phyloP scores from a whole-genome alignment of 2,329 filamentous ascomycete species.

The Thielaviopsis cerberus region DNA sequence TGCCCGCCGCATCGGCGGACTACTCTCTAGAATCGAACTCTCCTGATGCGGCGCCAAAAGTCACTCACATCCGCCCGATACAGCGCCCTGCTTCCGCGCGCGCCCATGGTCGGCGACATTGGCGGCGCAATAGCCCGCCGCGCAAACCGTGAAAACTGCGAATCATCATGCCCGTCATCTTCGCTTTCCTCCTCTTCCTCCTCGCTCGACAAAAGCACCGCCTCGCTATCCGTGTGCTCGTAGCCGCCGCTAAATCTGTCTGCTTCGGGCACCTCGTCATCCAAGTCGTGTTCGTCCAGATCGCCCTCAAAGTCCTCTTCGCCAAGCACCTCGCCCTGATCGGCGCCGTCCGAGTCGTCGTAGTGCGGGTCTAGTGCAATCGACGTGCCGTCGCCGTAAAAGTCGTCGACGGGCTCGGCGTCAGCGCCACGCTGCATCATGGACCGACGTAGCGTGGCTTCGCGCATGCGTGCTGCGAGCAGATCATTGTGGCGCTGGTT shows the following conservation, averaged over 20 bases:
- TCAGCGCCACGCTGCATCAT: conserved; percentile 10
- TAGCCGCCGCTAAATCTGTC: conserved; percentile 37
- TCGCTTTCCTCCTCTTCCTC: conserved; percentile 41
- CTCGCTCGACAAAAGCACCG: conserved; percentile 28
- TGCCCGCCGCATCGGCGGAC: conserved; percentile 20
- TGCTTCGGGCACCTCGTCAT: conserved; percentile 51
- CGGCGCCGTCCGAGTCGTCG: conserved; percentile 1
- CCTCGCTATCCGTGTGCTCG: conserved; percentile 63
- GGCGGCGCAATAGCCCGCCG: conserved; percentile 17
- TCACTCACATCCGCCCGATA: conserved; percentile 37
- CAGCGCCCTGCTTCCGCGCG: conserved; percentile 16
- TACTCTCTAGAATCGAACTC: conserved; percentile 37
- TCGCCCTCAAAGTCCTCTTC: conserved; percentile 35
- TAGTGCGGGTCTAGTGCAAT: conserved; percentile 3
- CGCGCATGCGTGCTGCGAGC: conserved; percentile 32
- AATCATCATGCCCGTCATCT: conserved; percentile 4
- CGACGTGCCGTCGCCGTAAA: conserved; percentile 30
- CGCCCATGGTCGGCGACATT: conserved; percentile 21
- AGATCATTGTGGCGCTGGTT: conserved; percentile 30
- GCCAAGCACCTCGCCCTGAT: conserved; percentile 36
- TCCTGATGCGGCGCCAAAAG: conserved; percentile 37
- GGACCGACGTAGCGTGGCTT: conserved; percentile 40
- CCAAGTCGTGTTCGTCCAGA: conserved; percentile 52
- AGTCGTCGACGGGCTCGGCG: conserved; percentile 32
- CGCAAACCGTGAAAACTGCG: conserved; percentile 6